Conservation (phyloP, 2,329 filamentous ascomycete species). For the Leptographium procerum region DNA sequence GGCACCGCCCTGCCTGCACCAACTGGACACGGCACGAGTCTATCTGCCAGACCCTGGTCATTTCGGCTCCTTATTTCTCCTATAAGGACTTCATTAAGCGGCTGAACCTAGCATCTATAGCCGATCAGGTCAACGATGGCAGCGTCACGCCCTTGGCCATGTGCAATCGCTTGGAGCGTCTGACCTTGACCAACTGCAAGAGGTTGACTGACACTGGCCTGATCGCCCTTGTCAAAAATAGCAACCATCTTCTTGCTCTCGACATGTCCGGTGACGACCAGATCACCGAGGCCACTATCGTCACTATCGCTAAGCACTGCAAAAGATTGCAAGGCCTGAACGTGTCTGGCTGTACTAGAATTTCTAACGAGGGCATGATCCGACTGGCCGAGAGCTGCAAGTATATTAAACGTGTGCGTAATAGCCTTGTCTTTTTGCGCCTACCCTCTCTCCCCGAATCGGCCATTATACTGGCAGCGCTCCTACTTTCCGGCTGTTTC, state of each 20-base stretch:
- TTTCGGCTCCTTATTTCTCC: constrained; percentile 67
- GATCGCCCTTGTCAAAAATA: constrained; percentile 66
- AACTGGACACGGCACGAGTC: constrained; percentile 70
- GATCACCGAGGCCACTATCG: constrained; percentile 72
- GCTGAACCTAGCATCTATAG: constrained; percentile 75
- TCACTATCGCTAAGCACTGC: constrained; percentile 70
- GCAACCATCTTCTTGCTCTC: constrained; percentile 70
- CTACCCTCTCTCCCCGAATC: not conserved
- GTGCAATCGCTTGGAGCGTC: constrained; percentile 83
- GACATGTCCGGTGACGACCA: constrained; percentile 80
- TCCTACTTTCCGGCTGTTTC: not conserved
- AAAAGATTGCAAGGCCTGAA: constrained; percentile 82
- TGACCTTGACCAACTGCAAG: constrained; percentile 85
- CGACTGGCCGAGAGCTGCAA: constrained; percentile 70
- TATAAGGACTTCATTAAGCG: constrained; percentile 88
- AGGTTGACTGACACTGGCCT: constrained; percentile 77
- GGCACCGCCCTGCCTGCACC: constrained; percentile 87
- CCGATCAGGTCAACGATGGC: constrained; percentile 70
- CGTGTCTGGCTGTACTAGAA: constrained; percentile 71
- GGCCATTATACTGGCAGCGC: not conserved
- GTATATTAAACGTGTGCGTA: constrained; percentile 71
- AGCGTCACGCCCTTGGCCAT: constrained; percentile 70
- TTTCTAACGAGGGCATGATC: constrained; percentile 79
- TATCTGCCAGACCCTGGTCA: constrained; percentile 68
- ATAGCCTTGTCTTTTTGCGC: not conserved